Evolutionary conservation across 208 protist species (phyloP).

Genomic region (Blechomonas ayalai): DNA sequence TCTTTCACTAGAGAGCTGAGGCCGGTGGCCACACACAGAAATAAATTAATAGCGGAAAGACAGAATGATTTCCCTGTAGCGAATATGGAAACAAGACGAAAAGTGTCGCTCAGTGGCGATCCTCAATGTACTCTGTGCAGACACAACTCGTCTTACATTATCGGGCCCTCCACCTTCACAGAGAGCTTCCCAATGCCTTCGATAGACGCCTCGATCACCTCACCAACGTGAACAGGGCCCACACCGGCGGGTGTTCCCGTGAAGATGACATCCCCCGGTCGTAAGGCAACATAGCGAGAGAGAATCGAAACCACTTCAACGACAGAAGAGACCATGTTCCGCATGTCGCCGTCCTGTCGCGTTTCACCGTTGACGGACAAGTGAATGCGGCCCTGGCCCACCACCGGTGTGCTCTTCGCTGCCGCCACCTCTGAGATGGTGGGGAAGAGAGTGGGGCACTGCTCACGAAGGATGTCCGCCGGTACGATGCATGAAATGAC

Average conservation of each 20-base stretch:
- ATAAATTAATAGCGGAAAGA: too few relatives aligned
- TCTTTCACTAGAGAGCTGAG: too few relatives aligned
- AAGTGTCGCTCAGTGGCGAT: too few relatives aligned
- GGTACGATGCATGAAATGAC: constrained; percentile 47
- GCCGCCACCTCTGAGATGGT: constrained; percentile 5
- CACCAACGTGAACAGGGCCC: constrained; percentile 51
- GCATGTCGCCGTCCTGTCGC: constrained; percentile 52
- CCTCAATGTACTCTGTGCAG: too few relatives aligned
- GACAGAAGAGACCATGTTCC: constrained; percentile 54
- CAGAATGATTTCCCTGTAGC: too few relatives aligned
- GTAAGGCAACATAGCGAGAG: constrained; percentile 65
- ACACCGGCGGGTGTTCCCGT: constrained; percentile 86
- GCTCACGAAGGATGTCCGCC: constrained; percentile 15
- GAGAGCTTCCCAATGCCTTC: constrained; percentile 44
- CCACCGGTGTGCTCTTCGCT: neutral
- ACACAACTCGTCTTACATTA: too few relatives aligned
- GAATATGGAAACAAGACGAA: too few relatives aligned
- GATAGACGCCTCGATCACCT: constrained; percentile 58
- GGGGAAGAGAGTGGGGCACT: constrained; percentile 34
- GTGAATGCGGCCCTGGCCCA: constrained; percentile 30
- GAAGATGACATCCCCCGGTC: constrained; percentile 78
- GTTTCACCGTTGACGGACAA: constrained; percentile 61
- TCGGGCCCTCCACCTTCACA: constrained; percentile 25
- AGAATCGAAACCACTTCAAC: constrained; percentile 49
- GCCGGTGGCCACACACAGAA: too few relatives aligned